These are phyloP conservation scores for Tetrapisispora arboricola DNA, from an alignment of 805 yeast species.

Conservation along the genomic window DNA sequence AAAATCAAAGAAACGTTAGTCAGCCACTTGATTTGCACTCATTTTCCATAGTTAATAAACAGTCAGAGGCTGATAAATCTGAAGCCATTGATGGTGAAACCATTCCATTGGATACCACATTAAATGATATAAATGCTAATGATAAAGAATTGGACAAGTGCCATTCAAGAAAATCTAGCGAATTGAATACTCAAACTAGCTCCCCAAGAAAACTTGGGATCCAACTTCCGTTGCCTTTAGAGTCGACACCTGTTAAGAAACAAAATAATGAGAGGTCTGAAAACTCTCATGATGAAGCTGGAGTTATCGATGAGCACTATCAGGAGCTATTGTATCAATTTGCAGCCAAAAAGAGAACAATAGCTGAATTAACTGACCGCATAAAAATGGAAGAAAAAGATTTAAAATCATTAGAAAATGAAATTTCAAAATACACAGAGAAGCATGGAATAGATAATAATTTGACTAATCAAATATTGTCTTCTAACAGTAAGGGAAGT, in stretches of 20 bases:
- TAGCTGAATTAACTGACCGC: slow-evolving; percentile 39
- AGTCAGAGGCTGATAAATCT: not conserved
- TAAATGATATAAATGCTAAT: not conserved
- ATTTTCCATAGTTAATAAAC: slow-evolving; percentile 20
- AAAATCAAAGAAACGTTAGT: slow-evolving; percentile 10
- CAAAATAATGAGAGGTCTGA: not conserved
- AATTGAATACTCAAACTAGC: not conserved
- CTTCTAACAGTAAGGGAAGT: not conserved
- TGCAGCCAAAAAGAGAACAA: slow-evolving; percentile 45
- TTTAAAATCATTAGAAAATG: slow-evolving; percentile 27
- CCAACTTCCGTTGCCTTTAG: slow-evolving; percentile 8
- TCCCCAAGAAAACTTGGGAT: slow-evolving; percentile 13
- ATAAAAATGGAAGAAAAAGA: slow-evolving; percentile 32
- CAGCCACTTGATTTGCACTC: slow-evolving; percentile 18
- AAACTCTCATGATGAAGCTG: not conserved
- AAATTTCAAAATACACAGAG: slow-evolving; percentile 13
- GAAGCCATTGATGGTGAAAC: not conserved
- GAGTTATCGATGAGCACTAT: slow-evolving; percentile 4
- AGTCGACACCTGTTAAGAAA: slow-evolving; percentile 6
- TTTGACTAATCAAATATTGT: not conserved
- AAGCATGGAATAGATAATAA: not conserved
- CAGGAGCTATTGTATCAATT: slow-evolving; percentile 28
- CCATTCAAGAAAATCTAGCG: not conserved
- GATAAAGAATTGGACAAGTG: not conserved
- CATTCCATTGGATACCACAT: not conserved